Base-by-base conservation (phyloP, 306 rosid genomes). In the Cicer cuneatum region DNA sequence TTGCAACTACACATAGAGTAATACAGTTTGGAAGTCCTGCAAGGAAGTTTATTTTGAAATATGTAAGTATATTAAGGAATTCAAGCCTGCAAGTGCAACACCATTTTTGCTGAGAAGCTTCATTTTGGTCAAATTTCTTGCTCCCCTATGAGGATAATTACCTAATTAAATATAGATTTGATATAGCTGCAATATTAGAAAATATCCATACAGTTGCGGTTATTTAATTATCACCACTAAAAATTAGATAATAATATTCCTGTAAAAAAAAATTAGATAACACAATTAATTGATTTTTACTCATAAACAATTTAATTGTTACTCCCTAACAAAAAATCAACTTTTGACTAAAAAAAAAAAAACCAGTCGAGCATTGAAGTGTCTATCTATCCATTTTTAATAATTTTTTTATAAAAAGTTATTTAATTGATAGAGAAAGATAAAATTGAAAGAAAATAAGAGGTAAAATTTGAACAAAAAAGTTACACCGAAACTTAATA, bases 1-100 rank as follows among this genome's bases (percentile, higher is more conserved):
- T 63, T 63, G 69, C 69, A 39, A 63, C 69, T 63, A 10, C 14
- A 13, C 19, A 12, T 59, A 62, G 47, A 62, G 46, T 37, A 62
- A 15, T 39, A 48, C n/a, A 9, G 35, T 63, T 63, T 63, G 69
- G 5, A 15, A 39, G 33, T 9, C 40, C 14, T 8, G 5, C 69
- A 39, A 16, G 29, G 16, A 63, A 14, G 8, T 15, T 13, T 40
- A 39, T 8, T 38, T 48, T 13, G 33, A 63, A 12, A 59, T 29
- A 12, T 59, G 19, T 59, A 53, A n/a, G 2, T 57, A 57, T 29
- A 58, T 58, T 11, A 12, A 58, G 10, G 41, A 24, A 58, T 33
- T 29, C 33, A 63, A 9, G n/a, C 12, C 7, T 63, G 48, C 69
- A 14, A 15, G 3, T 63, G 48, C 69, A 14, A 15, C 11, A 4